A percentile compares a stretch with the other conserved stretches of the same genome.
These are phyloP conservation scores for Diplodia scrobiculata DNA, from an alignment of 2,329 filamentous ascomycete species.

Conservation along the genomic window DNA sequence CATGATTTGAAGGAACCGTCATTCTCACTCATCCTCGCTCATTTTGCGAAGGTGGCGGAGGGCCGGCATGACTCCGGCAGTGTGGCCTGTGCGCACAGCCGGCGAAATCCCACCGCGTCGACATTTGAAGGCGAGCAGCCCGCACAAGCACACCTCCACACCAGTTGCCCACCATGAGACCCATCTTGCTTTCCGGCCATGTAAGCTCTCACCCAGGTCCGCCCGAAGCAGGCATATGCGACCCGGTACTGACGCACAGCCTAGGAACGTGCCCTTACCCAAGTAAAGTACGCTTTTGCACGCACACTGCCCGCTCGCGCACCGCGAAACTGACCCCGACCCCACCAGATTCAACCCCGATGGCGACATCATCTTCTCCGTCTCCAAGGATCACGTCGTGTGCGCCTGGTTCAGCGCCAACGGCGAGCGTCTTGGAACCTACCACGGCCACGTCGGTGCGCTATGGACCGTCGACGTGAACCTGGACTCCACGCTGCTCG, in stretches of 20 bases:
- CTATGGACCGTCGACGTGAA: constrained; percentile 99
- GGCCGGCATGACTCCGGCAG: constrained; percentile 11
- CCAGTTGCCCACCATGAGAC: constrained; percentile 68
- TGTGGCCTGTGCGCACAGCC: constrained; percentile 22
- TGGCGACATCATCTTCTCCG: constrained; percentile 95
- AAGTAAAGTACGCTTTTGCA: constrained; percentile 72
- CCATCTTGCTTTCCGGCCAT: constrained; percentile 93
- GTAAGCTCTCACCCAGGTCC: constrained; percentile 47
- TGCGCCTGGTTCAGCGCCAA: constrained; percentile 98
- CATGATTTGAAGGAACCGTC: too few species aligned
- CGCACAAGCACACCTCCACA: constrained; percentile 20
- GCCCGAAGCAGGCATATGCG: background rate
- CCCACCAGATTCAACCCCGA: constrained; percentile 58
- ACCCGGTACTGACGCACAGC: constrained; percentile 36
- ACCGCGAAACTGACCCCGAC: constrained; percentile 4
- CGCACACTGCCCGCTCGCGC: constrained; percentile 5
- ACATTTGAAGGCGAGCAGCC: constrained; percentile 27
- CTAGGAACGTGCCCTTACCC: constrained; percentile 87
- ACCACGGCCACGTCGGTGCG: constrained; percentile 94
- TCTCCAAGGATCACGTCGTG: constrained; percentile 93
- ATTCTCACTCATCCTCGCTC: background rate
- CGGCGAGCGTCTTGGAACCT: constrained; percentile 94
- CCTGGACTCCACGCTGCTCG: constrained; percentile 86
- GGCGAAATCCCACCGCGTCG: constrained; percentile 29
- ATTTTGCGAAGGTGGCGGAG: background rate